Evolutionary conservation across 2,329 filamentous ascomycete species (phyloP).

Genomic region (Epichloe elymi): DNA sequence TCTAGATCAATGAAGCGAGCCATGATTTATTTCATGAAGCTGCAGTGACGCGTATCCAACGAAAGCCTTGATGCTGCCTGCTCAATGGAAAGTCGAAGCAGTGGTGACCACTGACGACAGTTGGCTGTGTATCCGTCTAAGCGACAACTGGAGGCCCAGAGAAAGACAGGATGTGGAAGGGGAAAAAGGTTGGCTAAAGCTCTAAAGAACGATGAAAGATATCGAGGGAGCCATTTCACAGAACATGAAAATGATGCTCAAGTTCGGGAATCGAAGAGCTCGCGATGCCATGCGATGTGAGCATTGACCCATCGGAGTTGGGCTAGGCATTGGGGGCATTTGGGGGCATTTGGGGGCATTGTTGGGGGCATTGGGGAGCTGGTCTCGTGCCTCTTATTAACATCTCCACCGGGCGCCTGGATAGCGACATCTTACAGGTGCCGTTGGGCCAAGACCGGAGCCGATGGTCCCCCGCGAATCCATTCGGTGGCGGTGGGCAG

Average conservation of each 20-base stretch:
- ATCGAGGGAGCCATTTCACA: slow-evolving; percentile 6
- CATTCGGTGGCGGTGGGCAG: neutral
- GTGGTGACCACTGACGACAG: neutral
- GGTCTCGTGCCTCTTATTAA: slow-evolving; percentile 2
- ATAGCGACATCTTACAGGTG: neutral
- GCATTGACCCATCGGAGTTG: neutral
- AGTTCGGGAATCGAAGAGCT: neutral
- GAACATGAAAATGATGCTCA: neutral
- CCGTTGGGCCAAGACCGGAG: slow-evolving; percentile 1
- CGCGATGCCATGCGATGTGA: neutral
- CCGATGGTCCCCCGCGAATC: neutral
- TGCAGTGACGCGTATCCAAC: neutral
- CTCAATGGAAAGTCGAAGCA: neutral
- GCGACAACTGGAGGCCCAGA: too few species aligned
- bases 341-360: neutral
- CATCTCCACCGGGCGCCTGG: slow-evolving; percentile 2
- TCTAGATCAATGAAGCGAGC: slow-evolving; percentile 14
- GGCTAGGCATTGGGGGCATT: neutral
- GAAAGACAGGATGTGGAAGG: neutral
- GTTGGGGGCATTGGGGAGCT: neutral
- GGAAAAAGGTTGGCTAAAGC: neutral
- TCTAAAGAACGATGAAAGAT: neutral
- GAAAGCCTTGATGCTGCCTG: neutral
- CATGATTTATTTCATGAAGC: slow-evolving; percentile 5
- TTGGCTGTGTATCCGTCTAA: neutral